Evolutionary conservation across 768 basidiomycete genomes (phyloP), one percentile per base, ranked within the genome.

Genomic region (Tulasnella sp.): DNA sequence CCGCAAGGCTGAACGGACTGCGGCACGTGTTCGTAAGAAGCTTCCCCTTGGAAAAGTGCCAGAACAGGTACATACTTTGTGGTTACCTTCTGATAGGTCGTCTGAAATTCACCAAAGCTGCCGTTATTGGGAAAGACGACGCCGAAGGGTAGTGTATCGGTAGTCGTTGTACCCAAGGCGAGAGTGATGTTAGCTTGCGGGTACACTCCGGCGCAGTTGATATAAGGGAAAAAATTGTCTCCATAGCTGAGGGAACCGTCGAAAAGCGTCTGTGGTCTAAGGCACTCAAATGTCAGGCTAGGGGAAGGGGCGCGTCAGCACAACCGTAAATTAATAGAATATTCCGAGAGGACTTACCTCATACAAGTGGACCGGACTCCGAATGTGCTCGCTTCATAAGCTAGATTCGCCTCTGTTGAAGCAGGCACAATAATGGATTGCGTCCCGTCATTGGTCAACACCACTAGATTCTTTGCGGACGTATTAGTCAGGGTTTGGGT

Each of bases 351-450:
- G 42, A 21, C 75, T 44, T 27, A 52, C 75, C 75, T 75, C n/a
- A 48, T 44, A 21, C 75, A 75, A 14, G 75, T 44, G 10, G 75
- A 75, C 19, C 44, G 27, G 14, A 75, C 75, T 24, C 75, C 75
- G 31, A 75, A 19, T 10, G 75, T 75, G 10, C 19, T 42, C 16
- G 75, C 75, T 3, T 44, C 34, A 18, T 75, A 75, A 19, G 34
- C 34, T 10, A 75, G 46, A 40, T 74, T 74, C 19, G 27, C 24
- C 34, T 68, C 62, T 19, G 27, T 42, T 1, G 44, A 42, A 27
- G 39, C 39, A 34, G 73, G 39, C 38, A 40, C 38, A 18, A 74
- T 21, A n/a, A 74, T 42, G 9, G 73, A 31, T 27, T 31, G 27
- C 1, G 0, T 24, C 36, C 40, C 73, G 38, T 74, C 73, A 18